Conservation (phyloP, 164 flowering plant species). For the Magnolia sinica region DNA sequence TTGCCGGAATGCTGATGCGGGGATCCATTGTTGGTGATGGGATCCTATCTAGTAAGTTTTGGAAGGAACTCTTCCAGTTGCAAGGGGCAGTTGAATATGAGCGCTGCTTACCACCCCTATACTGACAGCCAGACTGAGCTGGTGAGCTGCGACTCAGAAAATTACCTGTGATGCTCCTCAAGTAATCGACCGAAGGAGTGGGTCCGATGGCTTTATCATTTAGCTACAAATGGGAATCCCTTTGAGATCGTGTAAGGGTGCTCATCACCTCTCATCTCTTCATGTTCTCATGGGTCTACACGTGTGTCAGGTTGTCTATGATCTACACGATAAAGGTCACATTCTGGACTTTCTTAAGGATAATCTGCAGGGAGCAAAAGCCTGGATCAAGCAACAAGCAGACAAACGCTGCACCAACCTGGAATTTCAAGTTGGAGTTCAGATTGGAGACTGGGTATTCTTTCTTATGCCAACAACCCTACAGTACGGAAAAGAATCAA, state of each 20-base stretch:
- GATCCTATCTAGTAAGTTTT: too few relatives aligned
- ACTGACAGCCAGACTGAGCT: too few relatives aligned
- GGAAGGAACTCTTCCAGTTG: too few relatives aligned
- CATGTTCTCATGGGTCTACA: neutral
- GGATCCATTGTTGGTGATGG: too few relatives aligned
- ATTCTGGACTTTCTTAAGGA: neutral
- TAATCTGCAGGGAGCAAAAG: constrained; percentile 1
- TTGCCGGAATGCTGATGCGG: neutral
- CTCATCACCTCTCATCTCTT: neutral
- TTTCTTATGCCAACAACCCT: constrained; percentile 11
- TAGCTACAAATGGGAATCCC: neutral
- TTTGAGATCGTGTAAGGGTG: neutral
- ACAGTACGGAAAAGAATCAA: neutral
- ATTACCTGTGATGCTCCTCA: neutral
- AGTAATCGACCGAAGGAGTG: neutral
- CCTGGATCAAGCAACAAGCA: constrained; percentile 5
- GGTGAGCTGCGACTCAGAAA: too few relatives aligned
- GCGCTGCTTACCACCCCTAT: neutral
- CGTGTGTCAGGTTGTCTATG: neutral
- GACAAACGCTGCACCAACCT: neutral
- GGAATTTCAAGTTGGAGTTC: constrained; percentile 13
- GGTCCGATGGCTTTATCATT: neutral
- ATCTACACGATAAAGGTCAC: neutral
- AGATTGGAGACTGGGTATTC: neutral
- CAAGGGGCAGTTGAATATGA: too few relatives aligned